These are phyloP conservation scores for Hyaloscypha variabilis DNA, from an alignment of 495 filamentous ascomycete genomes.

Conservation along the genomic window DNA sequence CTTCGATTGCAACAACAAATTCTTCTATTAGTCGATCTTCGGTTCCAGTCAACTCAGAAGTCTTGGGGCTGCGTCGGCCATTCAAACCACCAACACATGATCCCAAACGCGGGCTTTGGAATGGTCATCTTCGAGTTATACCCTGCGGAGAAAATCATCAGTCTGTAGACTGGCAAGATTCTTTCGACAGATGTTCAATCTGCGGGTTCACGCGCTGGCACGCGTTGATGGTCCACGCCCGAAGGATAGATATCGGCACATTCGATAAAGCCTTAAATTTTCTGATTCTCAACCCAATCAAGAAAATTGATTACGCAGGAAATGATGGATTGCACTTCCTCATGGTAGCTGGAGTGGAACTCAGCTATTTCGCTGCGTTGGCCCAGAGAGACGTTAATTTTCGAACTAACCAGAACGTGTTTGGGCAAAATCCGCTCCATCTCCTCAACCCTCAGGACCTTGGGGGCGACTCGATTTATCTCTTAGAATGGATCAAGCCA, in stretches of 20 bases:
- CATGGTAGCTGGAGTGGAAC: conserved; percentile 14
- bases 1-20: conserved; percentile 11
- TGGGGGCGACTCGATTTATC: conserved; percentile 5
- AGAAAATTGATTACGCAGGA: conserved; percentile 12
- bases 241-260: neutral
- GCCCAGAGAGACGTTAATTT: neutral
- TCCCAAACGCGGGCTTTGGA: conserved; percentile 13
- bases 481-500: conserved; percentile 21
- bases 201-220: conserved; percentile 22
- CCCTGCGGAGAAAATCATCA: conserved; percentile 19
- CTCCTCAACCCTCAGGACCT: conserved; percentile 17
- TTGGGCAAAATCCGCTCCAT: conserved; percentile 22
- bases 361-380: conserved; percentile 1
- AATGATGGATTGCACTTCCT: conserved; percentile 18
- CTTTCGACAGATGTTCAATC: conserved; percentile 9
- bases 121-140: conserved; percentile 16
- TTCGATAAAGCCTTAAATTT: conserved; percentile 4
- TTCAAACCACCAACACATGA: conserved; percentile 16
- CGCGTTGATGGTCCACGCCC: conserved; percentile 16
- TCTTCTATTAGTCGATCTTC: neutral
- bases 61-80: neutral
- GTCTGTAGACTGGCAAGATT: neutral
- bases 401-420: conserved; percentile 20
- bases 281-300: neutral
- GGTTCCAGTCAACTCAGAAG: neutral